These are phyloP conservation scores for Zygoascus tannicola DNA, from an alignment of 805 yeast species.

Conservation along the genomic window DNA sequence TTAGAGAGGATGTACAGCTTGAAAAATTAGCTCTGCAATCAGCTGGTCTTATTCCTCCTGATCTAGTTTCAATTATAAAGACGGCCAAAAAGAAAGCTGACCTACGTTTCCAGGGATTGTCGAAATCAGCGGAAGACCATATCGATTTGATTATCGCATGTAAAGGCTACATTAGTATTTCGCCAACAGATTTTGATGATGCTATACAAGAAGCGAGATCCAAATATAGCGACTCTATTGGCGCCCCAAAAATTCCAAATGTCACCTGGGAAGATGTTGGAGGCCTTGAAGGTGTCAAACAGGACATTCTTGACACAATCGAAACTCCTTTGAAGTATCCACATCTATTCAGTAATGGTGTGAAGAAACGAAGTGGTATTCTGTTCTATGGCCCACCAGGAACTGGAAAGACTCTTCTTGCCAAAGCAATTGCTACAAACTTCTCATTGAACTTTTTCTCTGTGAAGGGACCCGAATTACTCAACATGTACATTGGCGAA, in stretches of 20 bases:
- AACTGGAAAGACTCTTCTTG: conserved; percentile 90
- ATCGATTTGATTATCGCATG: conserved; percentile 36
- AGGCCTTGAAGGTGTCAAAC: conserved; percentile 82
- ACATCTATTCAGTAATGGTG: conserved; percentile 75
- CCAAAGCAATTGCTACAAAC: conserved; percentile 95
- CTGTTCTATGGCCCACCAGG: conserved; percentile 98
- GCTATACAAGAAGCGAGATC: conserved; percentile 76
- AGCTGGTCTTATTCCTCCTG: conserved; percentile 87
- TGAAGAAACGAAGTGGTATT: conserved; percentile 90
- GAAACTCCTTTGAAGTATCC: conserved; percentile 95
- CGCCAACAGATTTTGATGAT: conserved; percentile 52
- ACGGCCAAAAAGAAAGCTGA: conserved; percentile 53
- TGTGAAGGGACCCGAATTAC: conserved; percentile 93
- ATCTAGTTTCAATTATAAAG: conserved; percentile 59
- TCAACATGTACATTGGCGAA: conserved; percentile 98
- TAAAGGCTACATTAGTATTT: conserved; percentile 46
- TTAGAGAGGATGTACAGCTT: conserved; percentile 45
- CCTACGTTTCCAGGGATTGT: conserved; percentile 36
- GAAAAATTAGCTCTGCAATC: conserved; percentile 66
- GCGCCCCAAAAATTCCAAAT: conserved; percentile 92
- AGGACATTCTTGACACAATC: conserved; percentile 88
- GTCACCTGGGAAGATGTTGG: conserved; percentile 98
- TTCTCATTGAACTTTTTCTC: conserved; percentile 91
- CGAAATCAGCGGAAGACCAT: conserved; percentile 5
- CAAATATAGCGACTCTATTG: conserved; percentile 87